Evolutionary conservation across 1,139 yeast species (phyloP), one percentile per base, ranked within the genome.

Genomic region (Yamadazyma sp.): DNA sequence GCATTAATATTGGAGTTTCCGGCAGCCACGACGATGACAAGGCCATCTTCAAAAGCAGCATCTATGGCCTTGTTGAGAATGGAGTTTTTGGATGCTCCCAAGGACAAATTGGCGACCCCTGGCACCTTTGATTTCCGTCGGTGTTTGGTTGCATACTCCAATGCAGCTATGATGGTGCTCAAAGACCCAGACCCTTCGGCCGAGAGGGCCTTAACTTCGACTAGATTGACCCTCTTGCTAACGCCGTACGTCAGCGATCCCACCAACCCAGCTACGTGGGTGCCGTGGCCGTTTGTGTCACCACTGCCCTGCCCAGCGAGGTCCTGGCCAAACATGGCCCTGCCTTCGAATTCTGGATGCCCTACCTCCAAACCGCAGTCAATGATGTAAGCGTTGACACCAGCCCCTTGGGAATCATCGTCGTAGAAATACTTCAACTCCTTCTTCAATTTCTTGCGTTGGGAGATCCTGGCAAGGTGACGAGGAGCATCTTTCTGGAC

Each of bases 201-300:
- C 45, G 81, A 78, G 33, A 88, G 64, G 0, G 87, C 87, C 52
- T 87, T 88, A 11, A 89, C 79, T 31, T 82, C 92, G 8, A 85
- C 66, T 3, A 89, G 56, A 11, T 67, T 67, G 9, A 74, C 82
- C 15, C 73, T 61, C 52, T 89, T 89, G 9, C 96, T 86, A 1
- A 86, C 95, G 0, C 97, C 96, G 57, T 70, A 88, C 0, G 82
- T 77, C 27, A 57, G 61, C 0, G 96, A 86, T 0, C 94, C 96
- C 29, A 87, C 74, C n/a, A 88, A 60, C 0, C 97, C 96, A 0
- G 96, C 95, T 2, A 88, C 95, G 59, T 89, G 96, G 0, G 96
- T 87, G 1, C 86, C 86, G 54, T 86, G 94, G 0, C 94, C 92
- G 52, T 81, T 81, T 7, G 53, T 48, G 52, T 84, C 92, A 0